Conservation (phyloP, 495 filamentous ascomycete genomes). For the Penicillium pulvis region DNA sequence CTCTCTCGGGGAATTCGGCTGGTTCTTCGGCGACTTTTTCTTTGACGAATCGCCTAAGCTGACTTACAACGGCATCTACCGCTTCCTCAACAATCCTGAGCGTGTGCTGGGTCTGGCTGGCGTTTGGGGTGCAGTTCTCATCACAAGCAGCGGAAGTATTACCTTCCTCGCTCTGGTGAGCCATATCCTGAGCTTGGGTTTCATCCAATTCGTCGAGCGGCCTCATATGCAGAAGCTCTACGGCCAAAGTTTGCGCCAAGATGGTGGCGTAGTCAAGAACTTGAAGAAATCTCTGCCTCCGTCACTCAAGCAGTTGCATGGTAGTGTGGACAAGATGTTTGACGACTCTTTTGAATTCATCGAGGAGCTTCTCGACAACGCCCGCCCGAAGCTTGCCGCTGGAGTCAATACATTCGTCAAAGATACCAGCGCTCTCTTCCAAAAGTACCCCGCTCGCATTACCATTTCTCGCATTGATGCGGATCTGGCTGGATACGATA, state of each 20-base stretch:
- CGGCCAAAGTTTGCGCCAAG: constrained; percentile 75
- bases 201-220: constrained; percentile 92
- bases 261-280: constrained; percentile 89
- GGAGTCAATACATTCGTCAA: constrained; percentile 85
- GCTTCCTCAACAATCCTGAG: constrained; percentile 96
- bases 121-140: constrained; percentile 93
- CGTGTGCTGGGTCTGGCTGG: constrained; percentile 90
- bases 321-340: constrained; percentile 83
- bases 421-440: constrained; percentile 86
- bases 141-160: constrained; percentile 81
- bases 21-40: constrained; percentile 99
- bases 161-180: constrained; percentile 83
- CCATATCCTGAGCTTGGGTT: constrained; percentile 79
- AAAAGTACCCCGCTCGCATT: constrained; percentile 84
- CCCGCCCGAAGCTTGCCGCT: constrained; percentile 82
- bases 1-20: constrained; percentile 95
- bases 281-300: constrained; percentile 85
- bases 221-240: constrained; percentile 99
- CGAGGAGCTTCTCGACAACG: constrained; percentile 85
- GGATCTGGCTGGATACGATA: constrained; percentile 81
- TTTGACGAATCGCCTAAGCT: constrained; percentile 79
- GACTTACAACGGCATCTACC: constrained; percentile 96
- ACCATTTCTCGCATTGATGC: constrained; percentile 80
- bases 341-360: constrained; percentile 83
- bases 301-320: constrained; percentile 73